Base-by-base conservation (phyloP, 306 rosid species). In the Quercus robur region DNA sequence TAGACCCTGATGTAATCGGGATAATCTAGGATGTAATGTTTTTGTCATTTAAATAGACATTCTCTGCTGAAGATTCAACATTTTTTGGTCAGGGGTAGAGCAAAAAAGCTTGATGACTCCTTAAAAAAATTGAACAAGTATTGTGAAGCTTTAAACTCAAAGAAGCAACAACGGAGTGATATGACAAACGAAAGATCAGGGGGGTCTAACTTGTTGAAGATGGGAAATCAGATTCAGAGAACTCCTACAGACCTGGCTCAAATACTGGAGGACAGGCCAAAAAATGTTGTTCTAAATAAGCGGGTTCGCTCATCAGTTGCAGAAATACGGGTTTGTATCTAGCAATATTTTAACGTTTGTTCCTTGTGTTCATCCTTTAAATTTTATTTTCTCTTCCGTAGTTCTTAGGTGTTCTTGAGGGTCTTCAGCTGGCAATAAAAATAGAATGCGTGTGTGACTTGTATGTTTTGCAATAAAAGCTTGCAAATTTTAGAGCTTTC, bases 121-220 rank as follows among this genome's bases (percentile, higher is more conserved):
- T 66, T 85, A 78, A 76, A 87, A 77, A 91, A 89, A 80, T 66
- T 92, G 85, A 89, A 85, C 91, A 86, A 86, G 87, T 89, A 84
- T 77, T 83, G 85, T 78, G 93, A 92, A 71, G 89, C 90, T 76
- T 83, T 91, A 81, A 89, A 73, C 84, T 75, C 87, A 74, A 88
- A 82, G 87, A 91, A 91, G 83, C 94, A 86, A 76, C 84, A 81
- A 72, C 82, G 85, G 82, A 87, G 83, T n/a, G 95, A 92, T 85
- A 86, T 84, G 52, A 81, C 89, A 74, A 92, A 81, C 86, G 97
- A 92, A 73, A 89, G 85, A 83, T 76, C 84, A 28, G 81, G 83
- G 75, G 92, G 90, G 69, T 78, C 90, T 72, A 86, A 85, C 81
- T 71, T 84, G 68, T 62, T 77, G 75, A 92, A 89, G 87, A 83